Base-by-base conservation (phyloP, 352 stramenopile genomes). In the Phytophthora chlamydospora region DNA sequence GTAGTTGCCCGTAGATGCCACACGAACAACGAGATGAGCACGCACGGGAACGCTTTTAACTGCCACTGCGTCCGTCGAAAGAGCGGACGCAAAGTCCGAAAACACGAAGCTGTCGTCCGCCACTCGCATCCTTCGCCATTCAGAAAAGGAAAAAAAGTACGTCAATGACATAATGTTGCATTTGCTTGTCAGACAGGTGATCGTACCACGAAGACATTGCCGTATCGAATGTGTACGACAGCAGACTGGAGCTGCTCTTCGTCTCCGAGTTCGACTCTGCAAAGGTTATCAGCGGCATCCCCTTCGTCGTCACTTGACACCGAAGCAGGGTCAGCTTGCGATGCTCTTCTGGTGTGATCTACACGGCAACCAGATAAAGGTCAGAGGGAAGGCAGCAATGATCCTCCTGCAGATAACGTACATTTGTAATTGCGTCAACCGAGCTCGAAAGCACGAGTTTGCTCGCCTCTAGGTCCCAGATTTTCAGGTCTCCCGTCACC, bases 71-170 rank as follows among this genome's bases (percentile, higher is more conserved):
- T 95, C 85, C 3, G 87, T 93, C n/a, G 78, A 53, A 1, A 96
- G 60, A 16, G 80, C 79, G 38, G 87, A 82, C 42, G 78, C 71
- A 58, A 96, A 96, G 46, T 96, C 88, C 8, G 88, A 96, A 55
- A 85, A 96, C 19, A 89, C 78, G 54, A 96, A 96, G 41, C 73
- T 91, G 51, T 93, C 82, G 58, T 94, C 88, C 12, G 83, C 84
- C 9, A 94, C 82, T 41, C 88, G 83, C 83, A 96, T 91, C 87
- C 86, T 95, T 44, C n/a, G n/a, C n/a, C n/a, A n/a, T n/a, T 17
- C 11, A 38, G 54, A 48, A 44, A n/a, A 49, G 8, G 19, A 57
- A 13, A 68, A 14, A 14, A 36, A 39, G n/a, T 21, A 24, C 19
- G 21, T 42, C 10, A 39, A 34, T 49, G 13, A 45, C 24, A 50